Conservation (phyloP, 2,329 filamentous ascomycete species). For the Graphilbum sp. region DNA sequence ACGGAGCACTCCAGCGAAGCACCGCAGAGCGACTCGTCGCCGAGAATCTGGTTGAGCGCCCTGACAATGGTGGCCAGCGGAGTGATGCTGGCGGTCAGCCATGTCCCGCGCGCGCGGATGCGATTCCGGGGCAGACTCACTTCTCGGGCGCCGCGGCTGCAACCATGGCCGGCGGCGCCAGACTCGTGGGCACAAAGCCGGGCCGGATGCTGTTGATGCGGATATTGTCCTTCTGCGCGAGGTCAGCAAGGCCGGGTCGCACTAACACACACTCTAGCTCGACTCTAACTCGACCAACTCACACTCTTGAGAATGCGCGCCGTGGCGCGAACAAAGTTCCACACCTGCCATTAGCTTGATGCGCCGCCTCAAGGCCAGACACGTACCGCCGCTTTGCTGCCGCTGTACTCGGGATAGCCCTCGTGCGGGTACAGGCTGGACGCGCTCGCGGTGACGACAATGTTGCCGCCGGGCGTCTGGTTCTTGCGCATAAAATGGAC, state of each 20-base stretch:
- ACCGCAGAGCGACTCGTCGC: not conserved
- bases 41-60: slow-evolving; percentile 13
- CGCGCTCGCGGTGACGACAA: slow-evolving; percentile 11
- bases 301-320: slow-evolving; percentile 16
- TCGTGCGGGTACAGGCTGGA: slow-evolving; percentile 25
- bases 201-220: slow-evolving; percentile 31
- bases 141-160: slow-evolving; percentile 16
- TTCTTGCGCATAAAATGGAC: slow-evolving; percentile 38
- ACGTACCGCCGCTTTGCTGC: slow-evolving; percentile 29
- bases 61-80: slow-evolving; percentile 25
- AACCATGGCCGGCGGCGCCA: slow-evolving; percentile 26
- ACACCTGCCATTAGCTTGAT: slow-evolving; percentile 5
- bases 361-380: not conserved
- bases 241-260: not conserved
- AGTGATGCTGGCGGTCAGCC: slow-evolving; percentile 18
- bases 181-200: slow-evolving; percentile 27
- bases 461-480: slow-evolving; percentile 3
- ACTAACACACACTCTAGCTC: too few species aligned
- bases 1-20: not conserved
- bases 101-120: too few species aligned
- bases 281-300: too few species aligned
- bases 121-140: slow-evolving; percentile 11
- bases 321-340: slow-evolving; percentile 19
- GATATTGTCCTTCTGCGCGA: slow-evolving; percentile 25
- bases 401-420: slow-evolving; percentile 30